Evolutionary conservation across 768 basidiomycete species (phyloP).

Genomic region (Mycena amicta): DNA sequence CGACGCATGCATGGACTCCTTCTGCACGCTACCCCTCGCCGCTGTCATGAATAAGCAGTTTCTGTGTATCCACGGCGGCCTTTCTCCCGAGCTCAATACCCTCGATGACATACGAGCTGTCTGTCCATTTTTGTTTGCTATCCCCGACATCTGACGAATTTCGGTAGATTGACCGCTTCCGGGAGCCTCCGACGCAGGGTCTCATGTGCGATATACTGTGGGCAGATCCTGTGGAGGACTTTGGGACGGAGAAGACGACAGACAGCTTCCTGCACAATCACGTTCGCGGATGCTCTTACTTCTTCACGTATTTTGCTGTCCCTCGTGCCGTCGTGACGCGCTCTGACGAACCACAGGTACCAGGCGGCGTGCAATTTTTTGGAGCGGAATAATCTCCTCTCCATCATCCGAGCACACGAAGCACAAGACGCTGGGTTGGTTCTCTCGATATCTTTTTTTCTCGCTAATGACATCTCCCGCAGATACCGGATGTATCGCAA

Average conservation of each 20-base stretch:
- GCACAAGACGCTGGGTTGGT: constrained; percentile 96
- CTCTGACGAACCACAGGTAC: constrained; percentile 57
- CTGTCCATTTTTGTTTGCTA: constrained; percentile 30
- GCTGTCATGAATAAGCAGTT: constrained; percentile 99
- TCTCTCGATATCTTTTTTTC: background rate
- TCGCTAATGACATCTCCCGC: constrained; percentile 2
- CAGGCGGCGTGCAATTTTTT: constrained; percentile 97
- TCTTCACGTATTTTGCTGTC: constrained; percentile 55
- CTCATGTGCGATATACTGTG: constrained; percentile 99
- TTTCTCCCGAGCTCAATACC: constrained; percentile 93
- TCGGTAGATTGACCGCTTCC: constrained; percentile 90
- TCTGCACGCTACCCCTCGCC: constrained; percentile 92
- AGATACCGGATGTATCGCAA: constrained; percentile 99
- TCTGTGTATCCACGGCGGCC: constrained; percentile 95
- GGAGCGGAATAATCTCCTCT: constrained; percentile 93
- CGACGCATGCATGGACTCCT: constrained; percentile 97
- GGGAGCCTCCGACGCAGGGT: constrained; percentile 96
- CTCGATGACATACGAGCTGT: constrained; percentile 92
- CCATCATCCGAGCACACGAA: constrained; percentile 97
- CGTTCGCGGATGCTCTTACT: constrained; percentile 95
- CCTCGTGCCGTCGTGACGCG: background rate
- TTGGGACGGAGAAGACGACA: constrained; percentile 88
- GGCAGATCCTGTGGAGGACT: constrained; percentile 98
- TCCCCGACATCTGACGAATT: background rate
- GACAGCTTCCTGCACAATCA: constrained; percentile 96